Conservation (phyloP, 371 early-diverging fungal species). For the Thermomucor indicae-seudaticae region DNA sequence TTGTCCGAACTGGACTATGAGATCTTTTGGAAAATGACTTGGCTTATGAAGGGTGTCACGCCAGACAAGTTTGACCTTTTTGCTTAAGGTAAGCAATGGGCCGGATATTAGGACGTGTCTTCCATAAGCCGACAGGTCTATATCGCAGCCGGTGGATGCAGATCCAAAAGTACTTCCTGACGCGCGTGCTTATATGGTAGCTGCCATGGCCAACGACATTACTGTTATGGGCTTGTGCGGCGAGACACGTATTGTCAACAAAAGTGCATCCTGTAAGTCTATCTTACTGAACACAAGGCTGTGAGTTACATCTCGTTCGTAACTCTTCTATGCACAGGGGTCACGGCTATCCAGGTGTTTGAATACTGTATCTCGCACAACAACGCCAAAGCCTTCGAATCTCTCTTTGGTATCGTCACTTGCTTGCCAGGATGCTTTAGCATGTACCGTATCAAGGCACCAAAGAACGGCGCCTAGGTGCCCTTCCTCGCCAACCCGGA, state of each 20-base stretch:
- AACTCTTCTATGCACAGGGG: constrained; percentile 21
- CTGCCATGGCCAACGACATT: constrained; percentile 79
- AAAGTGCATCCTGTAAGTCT: constrained; percentile 75
- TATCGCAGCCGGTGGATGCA: constrained; percentile 74
- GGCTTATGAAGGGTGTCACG: constrained; percentile 78
- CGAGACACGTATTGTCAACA: constrained; percentile 85
- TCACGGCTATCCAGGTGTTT: constrained; percentile 67
- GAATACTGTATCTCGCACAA: constrained; percentile 98
- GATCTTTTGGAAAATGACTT: constrained; percentile 87
- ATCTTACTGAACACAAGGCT: constrained; percentile 45
- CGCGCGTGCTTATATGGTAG: constrained; percentile 73
- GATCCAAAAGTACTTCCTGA: constrained; percentile 86
- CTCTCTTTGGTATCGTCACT: constrained; percentile 97
- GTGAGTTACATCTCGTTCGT: background rate
- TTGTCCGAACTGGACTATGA: constrained; percentile 97
- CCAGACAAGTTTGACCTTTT: constrained; percentile 90
- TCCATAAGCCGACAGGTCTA: background rate
- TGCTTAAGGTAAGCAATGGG: constrained; percentile 70
- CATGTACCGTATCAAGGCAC: constrained; percentile 83
- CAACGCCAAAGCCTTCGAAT: constrained; percentile 92
- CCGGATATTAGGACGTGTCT: no score
- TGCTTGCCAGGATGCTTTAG: constrained; percentile 98
- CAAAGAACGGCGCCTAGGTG: constrained; percentile 69
- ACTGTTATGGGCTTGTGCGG: constrained; percentile 85
- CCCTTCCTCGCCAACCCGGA: constrained; percentile 89